phyloP scores from a whole-genome alignment of 2,329 filamentous ascomycete species.

The Bipolaris cookei region DNA sequence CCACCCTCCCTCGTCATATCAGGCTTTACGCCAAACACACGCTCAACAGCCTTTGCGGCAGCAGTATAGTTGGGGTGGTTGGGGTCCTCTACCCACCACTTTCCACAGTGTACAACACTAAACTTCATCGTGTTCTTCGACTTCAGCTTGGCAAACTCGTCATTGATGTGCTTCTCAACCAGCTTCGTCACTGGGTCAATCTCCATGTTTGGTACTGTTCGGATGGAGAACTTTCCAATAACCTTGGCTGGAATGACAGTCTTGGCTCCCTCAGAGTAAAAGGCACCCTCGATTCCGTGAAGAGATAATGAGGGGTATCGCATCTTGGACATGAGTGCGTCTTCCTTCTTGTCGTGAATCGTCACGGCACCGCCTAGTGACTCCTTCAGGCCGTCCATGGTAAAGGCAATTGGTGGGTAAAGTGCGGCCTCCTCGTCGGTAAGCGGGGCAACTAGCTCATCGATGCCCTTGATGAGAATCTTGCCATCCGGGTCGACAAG shows the following conservation, averaged over 20 bases:
- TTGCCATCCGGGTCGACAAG: slow-evolving; percentile 90
- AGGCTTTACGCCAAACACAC: slow-evolving; percentile 90
- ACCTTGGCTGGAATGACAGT: slow-evolving; percentile 99
- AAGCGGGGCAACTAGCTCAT: slow-evolving; percentile 88
- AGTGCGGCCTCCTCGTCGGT: slow-evolving; percentile 84
- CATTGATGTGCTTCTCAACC: slow-evolving; percentile 83
- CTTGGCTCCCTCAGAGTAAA: slow-evolving; percentile 91
- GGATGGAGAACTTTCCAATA: slow-evolving; percentile 96
- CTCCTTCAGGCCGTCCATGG: slow-evolving; percentile 93
- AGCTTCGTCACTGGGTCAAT: slow-evolving; percentile 84
- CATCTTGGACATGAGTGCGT: slow-evolving; percentile 95
- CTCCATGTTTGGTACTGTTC: slow-evolving; percentile 97
- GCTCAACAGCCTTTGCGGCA: slow-evolving; percentile 92
- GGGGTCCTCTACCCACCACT: slow-evolving; percentile 98
- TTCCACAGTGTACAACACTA: slow-evolving; percentile 84
- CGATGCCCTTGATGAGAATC: slow-evolving; percentile 92
- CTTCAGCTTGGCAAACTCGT: slow-evolving; percentile 81
- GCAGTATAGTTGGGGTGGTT: slow-evolving; percentile 99
- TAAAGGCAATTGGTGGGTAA: slow-evolving; percentile 91
- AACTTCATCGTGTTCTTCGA: slow-evolving; percentile 92
- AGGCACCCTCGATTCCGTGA: slow-evolving; percentile 94
- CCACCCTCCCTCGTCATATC: slow-evolving; percentile 97
- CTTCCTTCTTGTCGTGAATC: slow-evolving; percentile 87
- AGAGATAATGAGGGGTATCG: slow-evolving; percentile 91
- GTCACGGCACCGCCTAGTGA: slow-evolving; percentile 87